A percentile compares a stretch with the other conserved stretches of the same genome.
These are phyloP conservation scores for Botrytis paeoniae DNA, from an alignment of 2,329 filamentous ascomycete genomes.

Conservation along the genomic window DNA sequence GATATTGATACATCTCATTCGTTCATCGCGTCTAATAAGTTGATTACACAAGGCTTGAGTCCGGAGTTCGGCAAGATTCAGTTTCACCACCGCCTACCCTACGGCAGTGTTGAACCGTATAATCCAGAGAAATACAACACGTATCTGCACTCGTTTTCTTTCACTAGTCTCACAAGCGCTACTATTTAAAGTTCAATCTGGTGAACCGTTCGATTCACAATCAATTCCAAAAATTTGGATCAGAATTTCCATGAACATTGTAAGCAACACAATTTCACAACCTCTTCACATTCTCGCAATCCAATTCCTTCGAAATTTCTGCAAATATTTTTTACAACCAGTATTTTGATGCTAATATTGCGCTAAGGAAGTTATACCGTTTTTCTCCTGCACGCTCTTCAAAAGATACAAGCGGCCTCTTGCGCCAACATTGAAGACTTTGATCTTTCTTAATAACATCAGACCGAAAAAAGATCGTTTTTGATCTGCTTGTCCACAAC, in stretches of 20 bases:
- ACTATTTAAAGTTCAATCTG: background rate
- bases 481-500: background rate
- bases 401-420: background rate
- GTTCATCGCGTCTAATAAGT: background rate
- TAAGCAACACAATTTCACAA: background rate
- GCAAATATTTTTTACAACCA: background rate
- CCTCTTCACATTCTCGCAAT: background rate
- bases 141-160: background rate
- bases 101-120: background rate
- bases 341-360: background rate
- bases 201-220: background rate
- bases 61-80: background rate
- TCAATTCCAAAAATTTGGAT: background rate
- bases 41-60: conserved; percentile 1
- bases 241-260: background rate
- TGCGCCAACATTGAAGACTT: background rate
- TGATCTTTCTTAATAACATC: background rate
- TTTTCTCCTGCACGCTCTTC: background rate
- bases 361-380: background rate
- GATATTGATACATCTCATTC: background rate
- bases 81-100: background rate
- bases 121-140: background rate
- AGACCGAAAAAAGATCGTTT: background rate
- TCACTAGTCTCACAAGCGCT: background rate
- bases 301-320: background rate